Base-by-base conservation (phyloP, 2,329 filamentous ascomycete species). In the Fusarium compactum region DNA sequence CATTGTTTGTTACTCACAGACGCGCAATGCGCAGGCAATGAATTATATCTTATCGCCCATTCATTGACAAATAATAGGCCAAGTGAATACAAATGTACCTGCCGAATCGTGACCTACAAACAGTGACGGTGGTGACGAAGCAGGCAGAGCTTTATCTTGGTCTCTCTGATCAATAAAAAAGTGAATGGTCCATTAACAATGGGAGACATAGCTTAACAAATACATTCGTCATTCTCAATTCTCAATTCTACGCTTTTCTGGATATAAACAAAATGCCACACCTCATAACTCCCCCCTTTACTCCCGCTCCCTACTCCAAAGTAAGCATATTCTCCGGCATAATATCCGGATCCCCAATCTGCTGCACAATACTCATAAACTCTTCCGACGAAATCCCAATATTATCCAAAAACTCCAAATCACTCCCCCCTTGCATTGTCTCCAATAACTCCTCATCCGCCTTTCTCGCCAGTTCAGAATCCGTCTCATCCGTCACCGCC, bases 351-450 rank as follows among this genome's bases (percentile, higher is more conserved):
- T 73, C 71, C 11, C 71, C 72, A 45, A 82, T 80, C 55, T 81
- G 79, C 52, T 82, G 72, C 15, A 81, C 77, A 11, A 82, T 79
- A 0, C 75, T 74, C 12, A 81, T 59, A 38, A 82, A 81, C n/a
- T 81, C 79, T 34, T 79, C 75, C 0, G 78, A 81, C 0, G 80
- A 82, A 20, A 81, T 81, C 0, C 80, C 80, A 60, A 82, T 77
- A 38, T 74, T 77, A 12, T 80, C 77, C 11, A 82, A 69, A 30
- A 81, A 77, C 24, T 79, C 77, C 27, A 76, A 70, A 55, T 76
- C 75, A n/a, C 47, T 74, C 7, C 1, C 62, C 25, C 18, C 63
- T 30, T 11, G 55, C n/a, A 32, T 64, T 14, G 73, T 51, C 1
- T 62, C 65, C 9, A 54, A 12, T 18, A 67, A 41, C 10, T 71